Conservation (phyloP, 768 basidiomycete species). For the Hortiboletus campestris region DNA sequence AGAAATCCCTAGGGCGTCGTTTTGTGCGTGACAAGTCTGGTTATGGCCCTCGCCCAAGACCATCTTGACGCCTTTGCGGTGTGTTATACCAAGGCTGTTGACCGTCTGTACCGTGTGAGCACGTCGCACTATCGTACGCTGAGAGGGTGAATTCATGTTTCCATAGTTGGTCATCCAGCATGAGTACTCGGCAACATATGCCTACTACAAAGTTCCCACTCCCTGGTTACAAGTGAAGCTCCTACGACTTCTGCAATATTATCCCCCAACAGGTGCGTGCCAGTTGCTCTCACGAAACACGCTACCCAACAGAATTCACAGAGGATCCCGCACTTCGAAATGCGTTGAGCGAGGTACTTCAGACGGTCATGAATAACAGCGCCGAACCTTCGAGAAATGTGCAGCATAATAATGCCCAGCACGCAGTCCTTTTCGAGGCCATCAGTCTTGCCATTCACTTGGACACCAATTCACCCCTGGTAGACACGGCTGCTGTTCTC, state of each 20-base stretch:
- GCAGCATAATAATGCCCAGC: slow-evolving; percentile 98
- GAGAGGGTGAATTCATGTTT: slow-evolving; percentile 7
- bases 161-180: slow-evolving; percentile 84
- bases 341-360: slow-evolving; percentile 78
- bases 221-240: slow-evolving; percentile 98
- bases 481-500: slow-evolving; percentile 82
- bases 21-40: slow-evolving; percentile 87
- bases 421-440: slow-evolving; percentile 97
- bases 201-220: slow-evolving; percentile 96
- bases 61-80: slow-evolving; percentile 87
- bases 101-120: slow-evolving; percentile 77
- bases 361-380: slow-evolving; percentile 87
- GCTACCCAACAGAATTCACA: slow-evolving; percentile 30
- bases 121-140: neutral
- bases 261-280: slow-evolving; percentile 83
- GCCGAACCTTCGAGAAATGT: slow-evolving; percentile 91
- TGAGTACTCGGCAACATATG: slow-evolving; percentile 84
- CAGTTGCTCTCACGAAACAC: neutral
- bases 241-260: slow-evolving; percentile 89
- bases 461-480: slow-evolving; percentile 86
- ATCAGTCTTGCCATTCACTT: slow-evolving; percentile 95
- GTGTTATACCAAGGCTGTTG: slow-evolving; percentile 93
- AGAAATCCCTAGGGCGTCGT: slow-evolving; percentile 74
- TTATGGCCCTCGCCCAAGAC: slow-evolving; percentile 93
- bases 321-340: slow-evolving; percentile 81